phyloP scores from a whole-genome alignment of 306 rosid species.

The Dalbergia cochinchinensis region DNA sequence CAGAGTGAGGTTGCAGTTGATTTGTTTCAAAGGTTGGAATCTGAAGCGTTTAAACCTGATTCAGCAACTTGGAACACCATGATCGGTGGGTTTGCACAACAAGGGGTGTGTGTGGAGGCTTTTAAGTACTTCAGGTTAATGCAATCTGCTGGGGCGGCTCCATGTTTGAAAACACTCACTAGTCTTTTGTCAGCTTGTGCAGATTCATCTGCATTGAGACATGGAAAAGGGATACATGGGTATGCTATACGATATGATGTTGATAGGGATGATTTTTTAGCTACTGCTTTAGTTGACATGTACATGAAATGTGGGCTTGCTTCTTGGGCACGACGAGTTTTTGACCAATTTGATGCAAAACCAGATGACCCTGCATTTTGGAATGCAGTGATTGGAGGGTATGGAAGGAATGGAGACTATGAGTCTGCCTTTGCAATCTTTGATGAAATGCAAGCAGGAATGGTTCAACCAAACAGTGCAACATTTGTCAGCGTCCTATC shows the following conservation, averaged over 20 bases:
- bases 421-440: slow-evolving; percentile 65
- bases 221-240: slow-evolving; percentile 76
- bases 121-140: slow-evolving; percentile 67
- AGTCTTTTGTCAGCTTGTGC: slow-evolving; percentile 72
- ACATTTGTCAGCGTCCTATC: slow-evolving; percentile 77
- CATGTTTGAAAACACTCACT: slow-evolving; percentile 65
- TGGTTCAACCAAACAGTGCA: slow-evolving; percentile 63
- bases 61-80: slow-evolving; percentile 80
- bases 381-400: slow-evolving; percentile 80
- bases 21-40: slow-evolving; percentile 56
- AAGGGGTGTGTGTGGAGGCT: slow-evolving; percentile 59
- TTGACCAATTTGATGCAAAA: slow-evolving; percentile 61
- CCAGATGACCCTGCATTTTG: slow-evolving; percentile 76
- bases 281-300: slow-evolving; percentile 71
- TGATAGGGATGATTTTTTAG: slow-evolving; percentile 59
- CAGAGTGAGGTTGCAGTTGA: slow-evolving; percentile 59
- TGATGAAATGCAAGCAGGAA: slow-evolving; percentile 58
- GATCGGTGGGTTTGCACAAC: slow-evolving; percentile 69
- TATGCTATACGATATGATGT: slow-evolving; percentile 53
- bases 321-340: slow-evolving; percentile 60
- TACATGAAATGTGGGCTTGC: slow-evolving; percentile 78
- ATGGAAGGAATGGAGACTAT: slow-evolving; percentile 75
- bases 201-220: slow-evolving; percentile 55
- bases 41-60: slow-evolving; percentile 69
- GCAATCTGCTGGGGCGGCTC: slow-evolving; percentile 56